These are phyloP conservation scores for Punica granatum DNA, from an alignment of 345 rosid species.

Conservation along the genomic window DNA sequence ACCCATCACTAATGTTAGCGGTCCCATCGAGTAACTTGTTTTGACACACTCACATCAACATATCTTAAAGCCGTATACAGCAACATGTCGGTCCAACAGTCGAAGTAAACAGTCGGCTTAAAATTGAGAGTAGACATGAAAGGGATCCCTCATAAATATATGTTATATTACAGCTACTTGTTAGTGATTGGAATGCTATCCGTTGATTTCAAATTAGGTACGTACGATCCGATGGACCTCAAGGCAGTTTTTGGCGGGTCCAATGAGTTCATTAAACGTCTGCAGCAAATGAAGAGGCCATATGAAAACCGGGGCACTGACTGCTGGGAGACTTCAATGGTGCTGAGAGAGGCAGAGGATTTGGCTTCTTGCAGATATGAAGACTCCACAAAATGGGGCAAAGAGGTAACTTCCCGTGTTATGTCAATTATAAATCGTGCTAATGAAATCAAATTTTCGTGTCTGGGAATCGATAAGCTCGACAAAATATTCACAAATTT, in stretches of 20 bases:
- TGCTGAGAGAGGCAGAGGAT: slow-evolving; percentile 11
- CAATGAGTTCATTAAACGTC: slow-evolving; percentile 21
- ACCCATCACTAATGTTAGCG: too few species aligned
- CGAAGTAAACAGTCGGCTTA: too few species aligned
- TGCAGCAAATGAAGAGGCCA: slow-evolving; percentile 2
- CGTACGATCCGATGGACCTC: slow-evolving; percentile 1
- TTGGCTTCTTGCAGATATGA: slow-evolving; percentile 31
- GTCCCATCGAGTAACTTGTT: too few species aligned
- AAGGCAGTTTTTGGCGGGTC: slow-evolving; percentile 26
- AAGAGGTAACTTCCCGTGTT: slow-evolving; percentile 22
- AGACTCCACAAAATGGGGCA: slow-evolving; percentile 31
- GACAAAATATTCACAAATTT: too few species aligned
- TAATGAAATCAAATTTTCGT: background rate
- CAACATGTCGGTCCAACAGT: too few species aligned
- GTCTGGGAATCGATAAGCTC: background rate
- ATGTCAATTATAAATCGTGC: too few species aligned
- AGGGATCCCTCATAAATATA: too few species aligned
- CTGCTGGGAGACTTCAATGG: background rate
- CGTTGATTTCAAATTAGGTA: background rate
- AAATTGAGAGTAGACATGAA: too few species aligned
- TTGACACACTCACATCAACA: too few species aligned
- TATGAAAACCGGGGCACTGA: background rate
- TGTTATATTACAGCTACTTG: too few species aligned
- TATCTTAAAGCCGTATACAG: too few species aligned
- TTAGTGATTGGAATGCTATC: background rate